A percentile compares a stretch with the other conserved stretches of the same genome.
Evolutionary conservation across 768 basidiomycete species (phyloP).

Genomic region (Psilocybe cyanescens): DNA sequence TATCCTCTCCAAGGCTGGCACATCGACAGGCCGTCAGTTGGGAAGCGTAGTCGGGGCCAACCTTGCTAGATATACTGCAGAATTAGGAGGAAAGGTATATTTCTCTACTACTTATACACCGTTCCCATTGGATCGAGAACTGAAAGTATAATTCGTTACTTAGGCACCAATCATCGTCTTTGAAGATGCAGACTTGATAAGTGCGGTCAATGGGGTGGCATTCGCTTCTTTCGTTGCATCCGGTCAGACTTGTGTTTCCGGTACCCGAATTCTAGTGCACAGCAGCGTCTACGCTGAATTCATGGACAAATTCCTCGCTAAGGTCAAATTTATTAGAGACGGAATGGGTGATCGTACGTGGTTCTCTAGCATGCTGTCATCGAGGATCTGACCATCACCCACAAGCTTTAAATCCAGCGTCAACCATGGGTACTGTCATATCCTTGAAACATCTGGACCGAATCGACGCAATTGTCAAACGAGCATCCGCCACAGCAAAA

Average conservation of each 20-base stretch:
- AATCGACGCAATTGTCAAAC: slow-evolving; percentile 59
- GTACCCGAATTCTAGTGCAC: slow-evolving; percentile 82
- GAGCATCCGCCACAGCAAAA: slow-evolving; percentile 41
- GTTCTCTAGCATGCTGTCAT: background rate
- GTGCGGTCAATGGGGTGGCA: slow-evolving; percentile 82
- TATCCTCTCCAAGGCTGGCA: slow-evolving; percentile 61
- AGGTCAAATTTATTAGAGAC: slow-evolving; percentile 61
- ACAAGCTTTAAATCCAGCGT: slow-evolving; percentile 68
- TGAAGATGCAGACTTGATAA: slow-evolving; percentile 70
- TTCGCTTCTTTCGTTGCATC: slow-evolving; percentile 88
- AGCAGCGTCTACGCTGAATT: slow-evolving; percentile 71
- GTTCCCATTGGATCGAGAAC: background rate
- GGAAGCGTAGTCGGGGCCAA: slow-evolving; percentile 78
- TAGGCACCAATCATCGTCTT: slow-evolving; percentile 85
- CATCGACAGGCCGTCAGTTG: slow-evolving; percentile 72
- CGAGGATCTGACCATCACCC: background rate
- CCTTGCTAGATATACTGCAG: slow-evolving; percentile 77
- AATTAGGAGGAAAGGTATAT: slow-evolving; percentile 81
- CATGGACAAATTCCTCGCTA: slow-evolving; percentile 61
- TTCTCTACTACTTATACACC: background rate
- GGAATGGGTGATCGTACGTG: slow-evolving; percentile 80
- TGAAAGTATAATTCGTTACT: background rate
- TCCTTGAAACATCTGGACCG: slow-evolving; percentile 65
- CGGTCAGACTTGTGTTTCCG: slow-evolving; percentile 91
- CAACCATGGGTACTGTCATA: slow-evolving; percentile 84